Base-by-base conservation (phyloP, 306 rosid genomes). In the Trifolium pratense region DNA sequence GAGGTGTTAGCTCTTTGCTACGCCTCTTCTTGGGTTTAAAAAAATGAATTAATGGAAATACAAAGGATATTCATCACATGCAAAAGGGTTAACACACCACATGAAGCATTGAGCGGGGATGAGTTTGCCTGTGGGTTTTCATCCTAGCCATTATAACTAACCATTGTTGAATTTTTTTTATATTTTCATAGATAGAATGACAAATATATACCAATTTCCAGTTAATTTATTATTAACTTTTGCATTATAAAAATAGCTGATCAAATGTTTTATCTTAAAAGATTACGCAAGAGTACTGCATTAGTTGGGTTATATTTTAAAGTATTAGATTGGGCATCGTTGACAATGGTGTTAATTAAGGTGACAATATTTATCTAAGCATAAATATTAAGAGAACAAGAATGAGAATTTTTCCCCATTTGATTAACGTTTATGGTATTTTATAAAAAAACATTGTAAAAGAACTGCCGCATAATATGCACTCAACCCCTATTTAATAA, bases 261-360 rank as follows among this genome's bases (percentile, higher is more conserved):
- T 16, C 23, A 53, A 73, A 61, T 61, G 68, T 23, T 65, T 65
- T 46, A 39, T 65, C 3, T 59, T 7, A 51, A 51, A 61, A 63
- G 36, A 69, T 68, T 82, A 52, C 26, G 58, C 71, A 68, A 62
- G 74, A 73, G 68, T 49, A 78, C 75, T 49, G 66, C 75, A 71
- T 77, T 77, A 61, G 52, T 59, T 52, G 55, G 56, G 57, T 39
- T 58, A 43, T 31, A 39, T 20, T 21, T 37, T 48, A 25, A 63
- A 61, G 17, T 25, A 57, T 6, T 73, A 32, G 31, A 25, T 36
- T 37, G 17, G 70, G 72, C 72, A 53, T 78, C 48, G 68, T 82
- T 52, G 79, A 63, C 73, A 68, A 71, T 20, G 56, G 56, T 60
- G 60, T 32, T 67, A 16, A 79, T 68, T 43, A 40, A 40, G 46